Conservation (phyloP, 1,284 basidiomycete genomes). For the Sanghuangporus baumii region DNA sequence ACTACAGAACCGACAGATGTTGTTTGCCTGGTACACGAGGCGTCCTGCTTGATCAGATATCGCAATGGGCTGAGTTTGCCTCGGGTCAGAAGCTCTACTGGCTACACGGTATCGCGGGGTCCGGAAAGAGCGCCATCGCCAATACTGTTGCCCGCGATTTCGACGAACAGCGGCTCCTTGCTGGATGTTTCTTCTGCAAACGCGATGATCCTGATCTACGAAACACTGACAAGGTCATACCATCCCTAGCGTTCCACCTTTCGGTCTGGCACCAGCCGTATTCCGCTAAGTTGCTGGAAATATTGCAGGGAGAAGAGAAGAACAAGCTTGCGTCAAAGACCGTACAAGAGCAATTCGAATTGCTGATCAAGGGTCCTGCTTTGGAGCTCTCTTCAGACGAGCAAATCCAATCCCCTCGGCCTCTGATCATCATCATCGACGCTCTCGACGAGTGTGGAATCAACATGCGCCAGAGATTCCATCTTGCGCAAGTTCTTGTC, state of each 20-base stretch:
- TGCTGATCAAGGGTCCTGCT: background rate
- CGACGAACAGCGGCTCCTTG: background rate
- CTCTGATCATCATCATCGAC: conserved; percentile 13
- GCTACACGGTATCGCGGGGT: conserved; percentile 10
- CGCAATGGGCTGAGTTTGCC: background rate
- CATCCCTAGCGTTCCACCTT: conserved; percentile 2
- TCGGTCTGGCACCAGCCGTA: background rate
- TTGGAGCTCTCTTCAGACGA: background rate
- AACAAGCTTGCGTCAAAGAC: background rate
- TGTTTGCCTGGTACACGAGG: background rate
- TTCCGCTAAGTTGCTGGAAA: background rate
- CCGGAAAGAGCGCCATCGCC: conserved; percentile 13
- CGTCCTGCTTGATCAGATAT: background rate
- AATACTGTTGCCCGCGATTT: background rate
- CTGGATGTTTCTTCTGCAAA: conserved; percentile 11
- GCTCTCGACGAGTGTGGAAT: conserved; percentile 15
- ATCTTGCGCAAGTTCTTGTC: background rate
- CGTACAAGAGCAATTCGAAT: conserved; percentile 7
- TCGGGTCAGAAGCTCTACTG: background rate
- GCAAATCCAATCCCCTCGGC: background rate
- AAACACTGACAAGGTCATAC: background rate
- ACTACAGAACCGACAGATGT: background rate
- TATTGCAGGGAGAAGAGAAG: background rate
- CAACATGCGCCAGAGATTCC: background rate
- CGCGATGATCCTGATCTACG: background rate